A percentile compares a stretch with the other conserved stretches of the same genome.
phyloP scores from a whole-genome alignment of 257 asterid genomes.

The Salvia splendens region DNA sequence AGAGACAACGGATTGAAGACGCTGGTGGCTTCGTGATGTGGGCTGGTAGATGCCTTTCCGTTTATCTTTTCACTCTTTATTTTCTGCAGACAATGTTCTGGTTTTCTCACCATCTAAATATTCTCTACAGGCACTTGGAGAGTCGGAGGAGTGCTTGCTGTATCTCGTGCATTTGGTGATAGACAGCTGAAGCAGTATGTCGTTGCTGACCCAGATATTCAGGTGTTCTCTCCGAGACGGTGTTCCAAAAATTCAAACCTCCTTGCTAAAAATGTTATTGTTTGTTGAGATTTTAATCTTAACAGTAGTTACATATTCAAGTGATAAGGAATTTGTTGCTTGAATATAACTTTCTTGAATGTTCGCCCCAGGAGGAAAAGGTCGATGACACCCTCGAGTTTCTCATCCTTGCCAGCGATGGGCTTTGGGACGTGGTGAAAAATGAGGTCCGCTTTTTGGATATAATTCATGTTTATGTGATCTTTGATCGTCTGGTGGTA shows the following conservation, averaged over 20 bases:
- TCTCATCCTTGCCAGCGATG: slow-evolving; percentile 94
- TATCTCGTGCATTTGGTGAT: slow-evolving; percentile 98
- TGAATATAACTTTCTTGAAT: neutral
- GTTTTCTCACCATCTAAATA: neutral
- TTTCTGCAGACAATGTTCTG: neutral
- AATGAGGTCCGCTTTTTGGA: slow-evolving; percentile 56
- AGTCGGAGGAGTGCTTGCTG: slow-evolving; percentile 99
- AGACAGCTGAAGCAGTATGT: slow-evolving; percentile 83
- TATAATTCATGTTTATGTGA: neutral
- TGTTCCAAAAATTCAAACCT: neutral
- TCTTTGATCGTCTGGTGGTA: neutral
- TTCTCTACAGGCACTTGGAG: slow-evolving; percentile 87
- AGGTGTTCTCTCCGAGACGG: slow-evolving; percentile 42
- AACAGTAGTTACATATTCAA: neutral
- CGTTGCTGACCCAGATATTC: slow-evolving; percentile 96
- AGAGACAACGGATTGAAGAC: slow-evolving; percentile 89
- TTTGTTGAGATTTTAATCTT: neutral
- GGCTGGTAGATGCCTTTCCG: slow-evolving; percentile 66
- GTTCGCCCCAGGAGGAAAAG: slow-evolving; percentile 63
- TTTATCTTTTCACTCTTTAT: slow-evolving; percentile 2
- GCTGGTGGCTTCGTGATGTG: slow-evolving; percentile 99
- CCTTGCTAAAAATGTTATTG: neutral
- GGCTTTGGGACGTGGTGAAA: slow-evolving; percentile 93
- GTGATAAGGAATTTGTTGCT: too few relatives aligned
- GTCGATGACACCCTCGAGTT: slow-evolving; percentile 84